Conservation (phyloP, 768 basidiomycete genomes). For the Punctularia strigosozonata region DNA sequence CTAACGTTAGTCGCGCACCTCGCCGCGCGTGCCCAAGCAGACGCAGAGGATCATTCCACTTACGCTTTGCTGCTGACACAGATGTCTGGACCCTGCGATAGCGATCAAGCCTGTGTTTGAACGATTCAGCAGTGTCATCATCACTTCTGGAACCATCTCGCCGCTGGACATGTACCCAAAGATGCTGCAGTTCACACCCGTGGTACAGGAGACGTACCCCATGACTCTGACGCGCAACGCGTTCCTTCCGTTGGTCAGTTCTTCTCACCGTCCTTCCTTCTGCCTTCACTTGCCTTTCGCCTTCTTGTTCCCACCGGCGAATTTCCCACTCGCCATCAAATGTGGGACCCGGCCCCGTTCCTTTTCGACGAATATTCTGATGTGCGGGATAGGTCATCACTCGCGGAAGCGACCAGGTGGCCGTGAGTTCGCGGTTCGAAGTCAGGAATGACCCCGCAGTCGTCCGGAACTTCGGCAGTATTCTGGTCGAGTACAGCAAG, state of each 20-base stretch:
- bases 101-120: conserved; percentile 98
- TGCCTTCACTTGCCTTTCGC: neutral
- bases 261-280: conserved; percentile 3
- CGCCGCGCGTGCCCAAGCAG: neutral
- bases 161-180: conserved; percentile 99
- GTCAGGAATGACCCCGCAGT: conserved; percentile 98
- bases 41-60: no score
- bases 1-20: conserved; percentile 53
- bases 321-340: no score
- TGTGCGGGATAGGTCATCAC: conserved; percentile 69
- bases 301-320: no score
- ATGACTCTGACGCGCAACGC: conserved; percentile 97
- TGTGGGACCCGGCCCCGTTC: conserved; percentile 1
- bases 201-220: conserved; percentile 92
- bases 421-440: conserved; percentile 96
- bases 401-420: conserved; percentile 95
- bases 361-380: conserved; percentile 2
- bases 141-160: conserved; percentile 97
- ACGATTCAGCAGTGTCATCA: conserved; percentile 94
- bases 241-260: conserved; percentile 80
- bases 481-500: conserved; percentile 95
- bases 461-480: conserved; percentile 96
- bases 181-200: conserved; percentile 96
- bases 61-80: conserved; percentile 19
- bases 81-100: conserved; percentile 93